Evolutionary conservation across 1,139 yeast genomes (phyloP).

Genomic region (Kodamaea fungicola): DNA sequence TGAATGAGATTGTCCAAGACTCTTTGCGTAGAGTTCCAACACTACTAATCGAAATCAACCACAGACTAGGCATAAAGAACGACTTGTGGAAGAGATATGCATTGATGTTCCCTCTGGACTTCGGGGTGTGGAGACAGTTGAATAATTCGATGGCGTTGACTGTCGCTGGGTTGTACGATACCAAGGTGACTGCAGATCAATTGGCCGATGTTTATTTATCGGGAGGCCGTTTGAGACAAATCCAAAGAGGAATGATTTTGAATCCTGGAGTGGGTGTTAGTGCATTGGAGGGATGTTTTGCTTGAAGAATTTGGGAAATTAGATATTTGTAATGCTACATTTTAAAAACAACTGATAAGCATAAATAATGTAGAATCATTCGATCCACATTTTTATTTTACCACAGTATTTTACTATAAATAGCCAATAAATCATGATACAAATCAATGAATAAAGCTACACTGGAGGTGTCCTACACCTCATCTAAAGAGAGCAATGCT

Average conservation of each 20-base stretch:
- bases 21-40: slow-evolving; percentile 54
- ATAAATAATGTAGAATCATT: too few relatives aligned
- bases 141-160: slow-evolving; percentile 44
- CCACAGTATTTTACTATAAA: too few relatives aligned
- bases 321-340: too few relatives aligned
- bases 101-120: slow-evolving; percentile 68
- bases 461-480: too few relatives aligned
- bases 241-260: slow-evolving; percentile 54
- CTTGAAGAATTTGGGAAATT: too few relatives aligned
- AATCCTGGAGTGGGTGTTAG: slow-evolving; percentile 21
- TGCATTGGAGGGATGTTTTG: slow-evolving; percentile 8
- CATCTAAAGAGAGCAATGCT: too few relatives aligned
- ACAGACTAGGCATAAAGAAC: slow-evolving; percentile 16
- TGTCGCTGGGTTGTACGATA: slow-evolving; percentile 46
- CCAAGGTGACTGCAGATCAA: slow-evolving; percentile 50
- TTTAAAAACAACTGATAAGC: too few relatives aligned
- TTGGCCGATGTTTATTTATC: slow-evolving; percentile 50
- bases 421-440: too few relatives aligned
- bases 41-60: slow-evolving; percentile 52
- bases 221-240: slow-evolving; percentile 45
- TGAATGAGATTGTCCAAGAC: slow-evolving; percentile 49
- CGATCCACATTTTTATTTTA: too few relatives aligned
- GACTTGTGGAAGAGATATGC: slow-evolving; percentile 68
- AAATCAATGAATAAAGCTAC: too few relatives aligned
- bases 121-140: slow-evolving; percentile 63